Base-by-base conservation (phyloP, 441 rosid species). In the Jatropha podagrica region DNA sequence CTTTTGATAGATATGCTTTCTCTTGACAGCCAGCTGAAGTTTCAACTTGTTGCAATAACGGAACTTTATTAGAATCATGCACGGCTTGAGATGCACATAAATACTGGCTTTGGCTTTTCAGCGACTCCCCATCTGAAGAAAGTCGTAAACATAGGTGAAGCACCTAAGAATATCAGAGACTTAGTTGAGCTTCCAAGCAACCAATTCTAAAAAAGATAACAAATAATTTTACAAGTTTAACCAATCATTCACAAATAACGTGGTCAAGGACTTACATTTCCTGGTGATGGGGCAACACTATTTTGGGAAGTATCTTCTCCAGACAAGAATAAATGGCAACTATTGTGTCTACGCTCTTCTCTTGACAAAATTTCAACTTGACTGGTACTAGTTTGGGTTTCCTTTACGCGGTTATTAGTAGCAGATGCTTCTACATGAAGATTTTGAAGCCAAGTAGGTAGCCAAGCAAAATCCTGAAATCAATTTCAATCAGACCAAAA, bases 361-460 rank as follows among this genome's bases (percentile, higher is more conserved):
- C 60, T 78, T 2, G 77, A 55, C 7, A 52, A 27, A n/a, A 18
- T 48, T 38, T 74, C 78, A 18, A 40, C 64, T 27, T 68, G 83
- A 42, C 72, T 74, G 41, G 74, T 63, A 69, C 58, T 56, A 27
- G 51, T 71, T 61, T 52, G 75, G 52, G 65, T 48, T 51, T 76
- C 83, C 46, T 60, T 4, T 46, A n/a, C 2, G 20, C 11, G 54
- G 49, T 41, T n/a, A 55, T 18, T 12, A 60, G 40, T 71, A 37
- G 40, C 77, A 2, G 79, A 68, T 38, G 74, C 23, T 27, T 86
- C 83, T 37, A 64, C 17, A 56, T 78, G 83, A 73, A 74, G 75
- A 62, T 74, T 79, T 56, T 86, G 90, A 54, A 90, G 89, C 88
- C 87, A 88, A 71, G 81, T 62, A 18, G 92, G 92, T 26, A 88